Base-by-base conservation (phyloP, 768 basidiomycete species). In the Phaffia tasmanica region DNA sequence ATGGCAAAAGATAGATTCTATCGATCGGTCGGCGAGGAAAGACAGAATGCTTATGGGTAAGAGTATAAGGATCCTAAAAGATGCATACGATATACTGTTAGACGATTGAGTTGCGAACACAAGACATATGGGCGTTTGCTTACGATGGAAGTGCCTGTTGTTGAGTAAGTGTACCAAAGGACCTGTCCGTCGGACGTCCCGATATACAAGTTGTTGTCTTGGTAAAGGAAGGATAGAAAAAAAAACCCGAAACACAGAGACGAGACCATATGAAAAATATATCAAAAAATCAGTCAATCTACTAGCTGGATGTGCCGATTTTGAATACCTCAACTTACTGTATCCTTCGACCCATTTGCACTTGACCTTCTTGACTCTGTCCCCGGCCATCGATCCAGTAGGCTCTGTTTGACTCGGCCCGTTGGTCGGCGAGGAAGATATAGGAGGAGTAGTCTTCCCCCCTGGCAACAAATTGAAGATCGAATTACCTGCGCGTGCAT, bases 131-230 rank as follows among this genome's bases (percentile, higher is more conserved):
- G 19, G 14, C 2, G 30, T 11, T 51, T 27, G 68, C 74, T 70
- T 54, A 73, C 71, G 42, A 64, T 50, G 11, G 58, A 66, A 3
- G 62, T 56, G 16, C 71, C 65, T 1, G 35, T 51, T 4, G 64
- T 62, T 11, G 70, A 81, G 71, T 88, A 79, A 1, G 85, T 81
- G 73, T 86, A 93, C 53, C 90, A 85, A 47, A 91, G 77, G 9
- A 95, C 80, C 70, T 89, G 84, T 25, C 92, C 90, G 67, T 91
- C 89, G 25, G 85, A 83, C 69, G 86, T 87, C 16, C 90, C 92
- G 16, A 89, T 82, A 70, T 91, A 93, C 29, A 94, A 82, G 72
- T 95, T 91, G 51, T 85, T 84, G 42, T 85, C 88, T 89, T 29
- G 53, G 15, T 11, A 2, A 15, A n/a, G 5, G 23, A 16, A 42